Evolutionary conservation across 2,329 filamentous ascomycete species (phyloP).

Genomic region (Aciculosporium take): DNA sequence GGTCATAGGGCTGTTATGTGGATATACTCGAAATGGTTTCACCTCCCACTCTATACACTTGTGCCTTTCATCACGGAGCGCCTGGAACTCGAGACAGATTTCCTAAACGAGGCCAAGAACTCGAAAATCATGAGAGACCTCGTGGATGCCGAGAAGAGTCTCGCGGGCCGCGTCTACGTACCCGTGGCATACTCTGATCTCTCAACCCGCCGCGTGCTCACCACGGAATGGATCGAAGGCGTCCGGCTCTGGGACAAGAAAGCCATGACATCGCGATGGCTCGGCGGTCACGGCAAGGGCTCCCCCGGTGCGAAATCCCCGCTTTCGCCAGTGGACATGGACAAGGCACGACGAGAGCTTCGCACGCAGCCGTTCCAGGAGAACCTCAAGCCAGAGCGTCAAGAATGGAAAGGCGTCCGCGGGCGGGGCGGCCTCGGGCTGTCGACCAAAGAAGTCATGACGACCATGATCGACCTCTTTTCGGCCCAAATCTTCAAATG

Average conservation of each 20-base stretch:
- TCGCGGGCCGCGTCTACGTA: conserved; percentile 74
- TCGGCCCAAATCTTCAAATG: conserved; percentile 97
- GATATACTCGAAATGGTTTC: conserved; percentile 77
- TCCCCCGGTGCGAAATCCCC: conserved; percentile 63
- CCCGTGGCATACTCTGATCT: conserved; percentile 74
- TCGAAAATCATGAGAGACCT: conserved; percentile 69
- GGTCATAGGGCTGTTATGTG: conserved; percentile 55
- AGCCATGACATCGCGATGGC: conserved; percentile 61
- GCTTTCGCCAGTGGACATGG: conserved; percentile 37
- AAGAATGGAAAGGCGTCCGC: conserved; percentile 59
- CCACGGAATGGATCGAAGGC: conserved; percentile 96
- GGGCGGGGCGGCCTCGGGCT: conserved; percentile 73
- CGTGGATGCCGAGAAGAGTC: conserved; percentile 58
- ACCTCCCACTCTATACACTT: conserved; percentile 80
- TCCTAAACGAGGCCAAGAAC: conserved; percentile 81
- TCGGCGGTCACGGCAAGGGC: conserved; percentile 59
- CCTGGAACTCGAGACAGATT: conserved; percentile 88
- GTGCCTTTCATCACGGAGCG: conserved; percentile 89
- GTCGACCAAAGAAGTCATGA: conserved; percentile 77
- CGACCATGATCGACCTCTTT: conserved; percentile 90
- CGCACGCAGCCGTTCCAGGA: conserved; percentile 39
- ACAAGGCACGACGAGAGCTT: conserved; percentile 29
- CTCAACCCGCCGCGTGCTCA: conserved; percentile 71
- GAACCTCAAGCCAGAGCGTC: conserved; percentile 65
- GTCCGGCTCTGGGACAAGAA: conserved; percentile 86